phyloP scores from a whole-genome alignment of 352 stramenopile genomes.

The Pythium dissotocum region DNA sequence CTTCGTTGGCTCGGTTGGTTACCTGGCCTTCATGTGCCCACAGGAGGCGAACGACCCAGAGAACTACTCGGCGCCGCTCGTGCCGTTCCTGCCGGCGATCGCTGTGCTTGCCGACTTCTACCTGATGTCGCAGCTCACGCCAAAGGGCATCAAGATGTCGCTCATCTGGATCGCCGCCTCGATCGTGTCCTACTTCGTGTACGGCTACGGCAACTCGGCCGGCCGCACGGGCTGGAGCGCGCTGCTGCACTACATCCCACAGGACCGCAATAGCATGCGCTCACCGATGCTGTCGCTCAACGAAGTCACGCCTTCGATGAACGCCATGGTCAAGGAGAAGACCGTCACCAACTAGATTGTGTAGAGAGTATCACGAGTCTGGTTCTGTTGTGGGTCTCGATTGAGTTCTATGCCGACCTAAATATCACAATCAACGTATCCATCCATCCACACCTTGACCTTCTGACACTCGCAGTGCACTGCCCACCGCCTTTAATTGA shows the following conservation, averaged over 20 bases:
- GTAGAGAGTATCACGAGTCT: background rate
- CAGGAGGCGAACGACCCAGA: constrained; percentile 46
- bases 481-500: no score
- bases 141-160: constrained; percentile 45
- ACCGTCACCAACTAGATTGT: constrained; percentile 3
- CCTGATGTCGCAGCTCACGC: constrained; percentile 55
- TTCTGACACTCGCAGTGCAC: no score
- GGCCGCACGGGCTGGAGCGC: constrained; percentile 60
- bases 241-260: constrained; percentile 49
- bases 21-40: constrained; percentile 55
- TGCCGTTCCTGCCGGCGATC: constrained; percentile 60
- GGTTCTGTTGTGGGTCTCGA: background rate
- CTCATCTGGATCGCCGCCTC: constrained; percentile 53
- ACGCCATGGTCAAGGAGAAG: constrained; percentile 38
- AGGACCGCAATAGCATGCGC: constrained; percentile 25
- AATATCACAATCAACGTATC: background rate
- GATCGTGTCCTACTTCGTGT: constrained; percentile 72
- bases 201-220: constrained; percentile 66
- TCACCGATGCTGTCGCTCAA: constrained; percentile 60
- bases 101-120: constrained; percentile 72
- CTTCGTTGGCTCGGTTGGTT: constrained; percentile 32
- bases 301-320: constrained; percentile 39
- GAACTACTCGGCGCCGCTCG: constrained; percentile 58
- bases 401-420: background rate
- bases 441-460: background rate